Evolutionary conservation across 2,329 filamentous ascomycete species (phyloP).

Genomic region (Cytospora piceicola): DNA sequence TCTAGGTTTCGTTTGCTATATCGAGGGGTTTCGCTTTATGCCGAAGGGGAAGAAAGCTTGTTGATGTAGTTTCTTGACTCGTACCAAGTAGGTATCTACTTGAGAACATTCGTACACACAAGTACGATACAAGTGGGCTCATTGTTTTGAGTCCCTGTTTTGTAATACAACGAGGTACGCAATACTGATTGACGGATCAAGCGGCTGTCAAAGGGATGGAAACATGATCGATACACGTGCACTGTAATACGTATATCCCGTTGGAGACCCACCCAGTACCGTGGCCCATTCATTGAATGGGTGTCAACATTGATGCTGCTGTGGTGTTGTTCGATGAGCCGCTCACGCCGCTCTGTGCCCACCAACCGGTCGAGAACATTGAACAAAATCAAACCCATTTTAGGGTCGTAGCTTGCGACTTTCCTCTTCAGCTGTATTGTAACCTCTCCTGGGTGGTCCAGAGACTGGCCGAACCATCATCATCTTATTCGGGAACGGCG

Average conservation of each 20-base stretch:
- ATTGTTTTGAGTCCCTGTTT: too few species aligned
- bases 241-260: background rate
- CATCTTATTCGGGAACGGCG: conserved; percentile 19
- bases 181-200: background rate
- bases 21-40: background rate
- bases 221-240: background rate
- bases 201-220: background rate
- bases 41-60: background rate
- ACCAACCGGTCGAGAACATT: too few species aligned
- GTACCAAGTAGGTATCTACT: background rate
- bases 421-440: background rate
- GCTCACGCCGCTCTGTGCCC: background rate
- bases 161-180: too few species aligned
- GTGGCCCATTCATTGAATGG: background rate
- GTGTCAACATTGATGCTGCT: too few species aligned
- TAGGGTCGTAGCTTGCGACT: background rate
- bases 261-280: background rate
- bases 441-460: conserved; percentile 3
- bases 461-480: conserved; percentile 20
- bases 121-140: too few species aligned
- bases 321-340: background rate
- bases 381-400: too few species aligned
- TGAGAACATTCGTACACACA: too few species aligned
- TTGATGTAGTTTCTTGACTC: background rate
- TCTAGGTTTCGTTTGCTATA: background rate